A percentile compares a stretch with the other conserved stretches of the same genome.
Conservation (phyloP, 2,329 filamentous ascomycete species). For the Fusarium transvaalense region DNA sequence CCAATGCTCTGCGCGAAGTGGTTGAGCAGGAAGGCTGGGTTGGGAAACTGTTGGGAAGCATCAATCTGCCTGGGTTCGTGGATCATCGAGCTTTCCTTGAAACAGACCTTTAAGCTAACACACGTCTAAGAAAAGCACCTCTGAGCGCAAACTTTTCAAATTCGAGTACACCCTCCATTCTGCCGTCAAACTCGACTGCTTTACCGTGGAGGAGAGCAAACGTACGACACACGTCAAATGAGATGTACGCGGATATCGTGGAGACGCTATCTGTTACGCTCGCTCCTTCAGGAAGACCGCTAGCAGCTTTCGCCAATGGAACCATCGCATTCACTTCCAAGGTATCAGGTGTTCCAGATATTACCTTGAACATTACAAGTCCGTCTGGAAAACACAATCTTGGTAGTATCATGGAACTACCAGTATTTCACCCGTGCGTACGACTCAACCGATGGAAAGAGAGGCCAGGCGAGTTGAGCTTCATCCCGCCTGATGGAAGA, state of each 20-base stretch:
- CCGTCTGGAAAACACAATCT: conserved; percentile 85
- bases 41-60: conserved; percentile 87
- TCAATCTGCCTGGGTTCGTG: conserved; percentile 80
- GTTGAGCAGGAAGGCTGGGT: conserved; percentile 93
- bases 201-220: conserved; percentile 92
- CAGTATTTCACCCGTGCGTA: conserved; percentile 97
- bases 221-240: conserved; percentile 95
- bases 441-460: conserved; percentile 91
- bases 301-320: conserved; percentile 89
- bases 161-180: conserved; percentile 56
- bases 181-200: conserved; percentile 63
- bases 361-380: conserved; percentile 83
- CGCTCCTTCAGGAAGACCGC: conserved; percentile 87
- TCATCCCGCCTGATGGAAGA: conserved; percentile 92
- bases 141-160: conserved; percentile 56
- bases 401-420: conserved; percentile 80
- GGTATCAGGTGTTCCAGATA: conserved; percentile 92
- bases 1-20: conserved; percentile 89
- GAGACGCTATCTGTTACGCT: conserved; percentile 90
- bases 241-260: conserved; percentile 95
- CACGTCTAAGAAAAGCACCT: conserved; percentile 57
- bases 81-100: neutral
- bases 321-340: conserved; percentile 96
- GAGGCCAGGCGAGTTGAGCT: conserved; percentile 90
- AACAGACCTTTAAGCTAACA: conserved; percentile 21